Percentiles rank a stretch among this genome's conserved stretches.
phyloP scores from a whole-genome alignment of 257 asterid species.

The Jacaranda mimosifolia region DNA sequence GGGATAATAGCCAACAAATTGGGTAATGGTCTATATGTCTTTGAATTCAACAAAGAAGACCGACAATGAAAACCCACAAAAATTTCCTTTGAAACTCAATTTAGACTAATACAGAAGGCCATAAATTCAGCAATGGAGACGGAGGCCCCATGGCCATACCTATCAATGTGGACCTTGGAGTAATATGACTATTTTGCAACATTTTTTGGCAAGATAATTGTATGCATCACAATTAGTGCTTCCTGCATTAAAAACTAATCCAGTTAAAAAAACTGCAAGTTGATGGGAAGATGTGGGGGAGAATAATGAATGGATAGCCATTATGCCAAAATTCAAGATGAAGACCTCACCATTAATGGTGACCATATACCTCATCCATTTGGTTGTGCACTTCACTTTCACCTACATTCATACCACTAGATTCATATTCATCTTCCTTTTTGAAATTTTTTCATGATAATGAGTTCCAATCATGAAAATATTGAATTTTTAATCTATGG shows the following conservation, averaged over 20 bases:
- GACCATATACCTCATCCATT: neutral
- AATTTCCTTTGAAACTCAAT: neutral
- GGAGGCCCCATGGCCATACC: conserved; percentile 33
- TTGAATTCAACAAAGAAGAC: conserved; percentile 37
- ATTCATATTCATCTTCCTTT: conserved; percentile 33
- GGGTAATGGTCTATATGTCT: conserved; percentile 36
- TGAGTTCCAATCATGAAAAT: too few species aligned
- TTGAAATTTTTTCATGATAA: neutral
- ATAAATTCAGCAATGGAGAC: conserved; percentile 22
- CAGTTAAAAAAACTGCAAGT: conserved; percentile 27
- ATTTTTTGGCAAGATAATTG: neutral
- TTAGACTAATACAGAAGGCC: neutral
- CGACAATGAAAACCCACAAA: conserved; percentile 30
- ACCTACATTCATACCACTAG: conserved; percentile 1
- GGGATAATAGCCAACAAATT: neutral
- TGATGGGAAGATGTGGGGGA: neutral
- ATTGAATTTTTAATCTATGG: too few species aligned
- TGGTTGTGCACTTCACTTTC: conserved; percentile 32
- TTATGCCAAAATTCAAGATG: too few species aligned
- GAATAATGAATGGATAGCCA: too few species aligned
- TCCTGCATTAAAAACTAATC: conserved; percentile 34
- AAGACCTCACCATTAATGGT: neutral
- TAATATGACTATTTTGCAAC: neutral
- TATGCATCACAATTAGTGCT: neutral
- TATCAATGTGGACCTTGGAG: neutral